phyloP scores from a whole-genome alignment of 345 rosid species.

The Populus deltoides region DNA sequence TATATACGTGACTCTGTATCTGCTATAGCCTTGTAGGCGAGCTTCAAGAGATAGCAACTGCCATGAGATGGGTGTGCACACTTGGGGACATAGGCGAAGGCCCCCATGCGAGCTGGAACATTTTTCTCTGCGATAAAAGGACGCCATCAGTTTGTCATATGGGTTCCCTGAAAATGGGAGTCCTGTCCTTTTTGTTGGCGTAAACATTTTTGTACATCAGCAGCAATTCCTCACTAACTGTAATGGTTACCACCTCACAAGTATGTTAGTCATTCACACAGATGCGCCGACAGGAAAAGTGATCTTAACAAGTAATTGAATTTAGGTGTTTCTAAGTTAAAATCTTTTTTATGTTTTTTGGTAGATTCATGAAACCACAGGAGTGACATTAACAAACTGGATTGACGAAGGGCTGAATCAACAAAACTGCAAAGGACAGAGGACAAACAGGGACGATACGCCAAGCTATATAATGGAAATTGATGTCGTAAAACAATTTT shows the following conservation, averaged over 20 bases:
- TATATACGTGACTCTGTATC: conserved; percentile 53
- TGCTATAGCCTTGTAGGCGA: conserved; percentile 31
- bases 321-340: not conserved
- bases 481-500: not conserved
- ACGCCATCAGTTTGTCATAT: conserved; percentile 12
- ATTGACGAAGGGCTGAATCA: not conserved
- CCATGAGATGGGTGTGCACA: conserved; percentile 47
- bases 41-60: conserved; percentile 44
- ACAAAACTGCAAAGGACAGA: not conserved
- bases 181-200: too few relatives aligned
- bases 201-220: too few relatives aligned
- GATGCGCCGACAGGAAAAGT: too few relatives aligned
- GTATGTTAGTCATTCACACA: too few relatives aligned
- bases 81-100: conserved; percentile 58
- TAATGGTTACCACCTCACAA: too few relatives aligned
- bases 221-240: too few relatives aligned
- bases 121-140: conserved; percentile 55
- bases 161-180: too few relatives aligned
- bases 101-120: conserved; percentile 59
- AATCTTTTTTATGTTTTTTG: not conserved
- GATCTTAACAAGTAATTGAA: not conserved
- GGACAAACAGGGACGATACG: not conserved
- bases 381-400: not conserved
- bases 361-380: not conserved
- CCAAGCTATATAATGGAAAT: not conserved